Evolutionary conservation across 768 basidiomycete genomes (phyloP), one percentile per base, ranked within the genome.

Genomic region (Hypholoma fasciculare): DNA sequence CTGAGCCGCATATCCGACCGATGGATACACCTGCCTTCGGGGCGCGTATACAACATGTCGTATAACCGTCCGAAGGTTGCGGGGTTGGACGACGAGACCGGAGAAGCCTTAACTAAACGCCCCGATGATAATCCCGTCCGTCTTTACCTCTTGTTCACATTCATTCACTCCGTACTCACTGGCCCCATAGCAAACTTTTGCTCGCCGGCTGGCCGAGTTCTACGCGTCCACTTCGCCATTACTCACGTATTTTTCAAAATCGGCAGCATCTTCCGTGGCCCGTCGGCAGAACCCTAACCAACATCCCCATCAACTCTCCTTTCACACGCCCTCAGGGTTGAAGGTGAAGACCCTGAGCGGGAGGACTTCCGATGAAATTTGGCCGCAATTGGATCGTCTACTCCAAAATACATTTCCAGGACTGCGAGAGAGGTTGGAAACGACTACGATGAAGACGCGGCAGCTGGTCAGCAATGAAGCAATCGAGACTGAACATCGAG

Each of bases 91-190:
- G 93, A 97, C 66, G 75, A 85, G 54, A 96, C 94, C 0, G 93
- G 92, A 23, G 94, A 96, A 67, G 85, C 88, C 5, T 78, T 96
- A n/a, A 85, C 81, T n/a, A 90, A 89, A 65, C 82, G 94, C 26
- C 89, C 92, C 14, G 94, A 96, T 67, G 94, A 96, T 67, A 90
- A 90, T 69, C 91, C 93, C 4, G 93, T 94, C 67, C 52, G 88
- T 77, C 57, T 38, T 36, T 40, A 19, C 56, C 37, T 14, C 49
- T 40, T 47, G 44, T 26, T 19, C n/a, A 19, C 47, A 52, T 16
- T 42, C 49, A 9, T 17, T 40, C 17, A 50, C 8, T 51, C 65
- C 52, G 56, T 49, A 47, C 57, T 49, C 62, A 58, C 50, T 30
- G 49, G 48, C 16, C 16, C 44, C 57, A 13, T 69, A 94, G 93